A percentile compares a stretch with the other conserved stretches of the same genome.
These are phyloP conservation scores for Phytophthora sojae DNA, from an alignment of 352 stramenopile species.

Conservation along the genomic window DNA sequence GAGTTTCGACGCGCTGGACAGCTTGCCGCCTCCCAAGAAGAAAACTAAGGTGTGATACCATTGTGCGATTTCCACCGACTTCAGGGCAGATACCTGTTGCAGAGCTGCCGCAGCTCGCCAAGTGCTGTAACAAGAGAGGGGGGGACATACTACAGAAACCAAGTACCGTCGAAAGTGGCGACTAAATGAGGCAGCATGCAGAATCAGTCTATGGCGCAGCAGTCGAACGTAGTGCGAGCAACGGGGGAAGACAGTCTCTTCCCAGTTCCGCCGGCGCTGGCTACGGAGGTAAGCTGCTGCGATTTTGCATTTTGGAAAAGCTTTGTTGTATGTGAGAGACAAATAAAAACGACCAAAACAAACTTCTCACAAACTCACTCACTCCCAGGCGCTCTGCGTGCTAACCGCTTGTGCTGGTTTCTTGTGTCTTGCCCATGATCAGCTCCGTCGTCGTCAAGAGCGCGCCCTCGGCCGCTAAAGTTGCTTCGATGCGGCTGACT, in stretches of 20 bases:
- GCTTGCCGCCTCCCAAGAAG: slow-evolving; percentile 85
- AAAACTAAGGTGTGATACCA: slow-evolving; percentile 74
- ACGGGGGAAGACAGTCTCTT: slow-evolving; percentile 13
- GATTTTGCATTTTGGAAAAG: slow-evolving; percentile 35
- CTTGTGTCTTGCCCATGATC: slow-evolving; percentile 17
- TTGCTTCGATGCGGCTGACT: slow-evolving; percentile 20
- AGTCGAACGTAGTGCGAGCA: slow-evolving; percentile 26
- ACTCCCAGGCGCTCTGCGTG: neutral
- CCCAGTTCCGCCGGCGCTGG: slow-evolving; percentile 26
- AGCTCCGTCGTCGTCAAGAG: slow-evolving; percentile 13
- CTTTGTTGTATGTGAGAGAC: slow-evolving; percentile 36
- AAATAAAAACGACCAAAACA: slow-evolving; percentile 40
- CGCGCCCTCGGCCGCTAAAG: slow-evolving; percentile 2
- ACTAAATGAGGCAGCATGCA: slow-evolving; percentile 29
- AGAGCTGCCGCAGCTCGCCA: slow-evolving; percentile 13
- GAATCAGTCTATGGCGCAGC: slow-evolving; percentile 26
- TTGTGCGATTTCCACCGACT: slow-evolving; percentile 15
- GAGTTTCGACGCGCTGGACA: slow-evolving; percentile 84
- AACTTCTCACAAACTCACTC: slow-evolving; percentile 18
- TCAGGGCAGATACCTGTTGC: slow-evolving; percentile 13
- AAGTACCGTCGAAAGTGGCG: slow-evolving; percentile 28
- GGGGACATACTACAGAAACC: slow-evolving; percentile 21
- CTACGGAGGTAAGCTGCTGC: slow-evolving; percentile 25
- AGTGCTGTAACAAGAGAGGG: slow-evolving; percentile 25
- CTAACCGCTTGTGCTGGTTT: slow-evolving; percentile 1